A percentile compares a stretch with the other conserved stretches of the same genome.
These are phyloP conservation scores for Albatrellus ellisii DNA, from an alignment of 768 basidiomycete genomes.

Conservation along the genomic window DNA sequence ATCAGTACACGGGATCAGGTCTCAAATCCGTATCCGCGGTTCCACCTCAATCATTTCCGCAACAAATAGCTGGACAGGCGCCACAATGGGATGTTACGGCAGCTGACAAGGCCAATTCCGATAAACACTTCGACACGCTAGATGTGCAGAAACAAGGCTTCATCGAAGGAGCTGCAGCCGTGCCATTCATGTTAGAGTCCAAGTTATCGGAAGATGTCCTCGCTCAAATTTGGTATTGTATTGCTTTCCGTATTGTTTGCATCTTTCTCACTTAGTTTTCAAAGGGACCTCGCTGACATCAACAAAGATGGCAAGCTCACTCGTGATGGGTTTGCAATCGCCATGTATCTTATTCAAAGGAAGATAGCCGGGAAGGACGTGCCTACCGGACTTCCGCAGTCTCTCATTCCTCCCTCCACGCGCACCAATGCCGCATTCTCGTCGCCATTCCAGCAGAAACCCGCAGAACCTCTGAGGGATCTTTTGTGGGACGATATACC, in stretches of 20 bases:
- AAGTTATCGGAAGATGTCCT: constrained; percentile 69
- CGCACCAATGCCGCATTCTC: constrained; percentile 32
- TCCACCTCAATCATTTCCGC: constrained; percentile 15
- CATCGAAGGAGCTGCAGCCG: constrained; percentile 89
- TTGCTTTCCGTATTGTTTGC: not conserved
- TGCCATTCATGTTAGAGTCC: constrained; percentile 91
- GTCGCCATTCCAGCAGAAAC: constrained; percentile 20
- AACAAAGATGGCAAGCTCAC: constrained; percentile 78
- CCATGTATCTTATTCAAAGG: constrained; percentile 84
- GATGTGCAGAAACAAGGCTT: constrained; percentile 64
- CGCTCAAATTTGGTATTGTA: constrained; percentile 81
- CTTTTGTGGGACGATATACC: constrained; percentile 31
- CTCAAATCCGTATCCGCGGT: constrained; percentile 14
- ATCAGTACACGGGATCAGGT: constrained; percentile 10
- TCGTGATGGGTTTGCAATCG: constrained; percentile 89
- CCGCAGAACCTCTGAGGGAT: constrained; percentile 28
- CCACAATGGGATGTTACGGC: constrained; percentile 76
- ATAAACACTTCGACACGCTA: constrained; percentile 71
- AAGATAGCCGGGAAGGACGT: constrained; percentile 72
- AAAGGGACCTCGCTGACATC: constrained; percentile 89
- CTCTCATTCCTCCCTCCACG: constrained; percentile 75
- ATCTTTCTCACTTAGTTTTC: not conserved
- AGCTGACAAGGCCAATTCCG: constrained; percentile 63
- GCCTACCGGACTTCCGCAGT: constrained; percentile 53
- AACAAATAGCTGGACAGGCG: constrained; percentile 11